Evolutionary conservation across 148 eudicot species (phyloP), one percentile per base, ranked within the genome.

Genomic region (Polygonum aviculare): DNA sequence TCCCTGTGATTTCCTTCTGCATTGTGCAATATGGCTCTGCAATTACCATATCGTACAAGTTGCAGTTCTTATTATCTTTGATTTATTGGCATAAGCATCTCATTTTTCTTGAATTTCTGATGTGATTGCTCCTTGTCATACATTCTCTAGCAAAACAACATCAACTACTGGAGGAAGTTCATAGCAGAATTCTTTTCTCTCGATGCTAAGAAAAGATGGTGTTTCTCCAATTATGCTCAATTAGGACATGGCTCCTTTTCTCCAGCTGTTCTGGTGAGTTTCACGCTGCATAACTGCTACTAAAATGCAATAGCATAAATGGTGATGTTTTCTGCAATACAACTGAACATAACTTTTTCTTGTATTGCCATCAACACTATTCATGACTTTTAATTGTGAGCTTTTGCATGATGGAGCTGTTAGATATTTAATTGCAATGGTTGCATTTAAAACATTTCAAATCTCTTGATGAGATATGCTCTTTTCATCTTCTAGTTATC

Each of bases 81-180:
- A 63, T 63, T 63, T 33, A 1, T 63, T 11, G 15, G 33, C 1
- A 63, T 31, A 63, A 63, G 19, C 72, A 67, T 67, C 19, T 36
- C 41, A 35, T 5, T 36, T 26, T 45, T 31, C 54, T 44, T 72
- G 50, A 33, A 44, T 41, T 40, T 72, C 35, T 75, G 52, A 44
- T 80, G 44, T 16, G 19, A 77, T 36, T 67, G 16, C 36, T 67
- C 21, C 69, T 77, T 19, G 15, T 52, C 22, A 52, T 72, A 15
- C 19, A 63, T 50, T 48, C 26, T 75, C 73, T 62, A 88, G 91
- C 88, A 86, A 60, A 86, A 88, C 75, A 77, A 71, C 78, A 77
- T 86, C 41, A 39, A 19, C 22, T 83, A 78, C 72, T 88, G 90
- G 92, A 85, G 78, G 78, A 51, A 77, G 44, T 80, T 88, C 75